Evolutionary conservation across 768 basidiomycete genomes (phyloP), one percentile per base, ranked within the genome.

Genomic region (Mycena galopus): DNA sequence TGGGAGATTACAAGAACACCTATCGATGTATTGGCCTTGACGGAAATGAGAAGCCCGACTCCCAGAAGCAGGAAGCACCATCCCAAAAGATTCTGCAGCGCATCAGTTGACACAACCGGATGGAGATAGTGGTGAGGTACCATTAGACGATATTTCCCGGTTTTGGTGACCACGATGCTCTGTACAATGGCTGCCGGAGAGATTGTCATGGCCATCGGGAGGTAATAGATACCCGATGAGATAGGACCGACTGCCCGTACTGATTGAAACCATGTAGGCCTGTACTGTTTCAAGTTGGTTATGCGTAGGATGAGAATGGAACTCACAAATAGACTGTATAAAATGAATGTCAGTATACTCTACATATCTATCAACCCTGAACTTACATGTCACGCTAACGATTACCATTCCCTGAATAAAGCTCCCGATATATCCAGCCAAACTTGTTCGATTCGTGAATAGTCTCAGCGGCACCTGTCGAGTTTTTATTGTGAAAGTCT

Each of bases 101-200:
- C 37, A 47, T 35, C 16, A 47, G 25, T 23, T 19, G 4, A 4
- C 9, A 23, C 7, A 53, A 21, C 5, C 7, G 7, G 42, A 35
- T 14, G 2, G n/a, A 30, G n/a, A 25, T 5, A 1, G 11, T 0
- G 21, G 19, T 14, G 25, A 29, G 73, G 81, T 32, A 74, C 77
- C 56, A 84, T 78, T 37, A 66, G 74, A 25, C 77, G 73, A 63
- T 79, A 81, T 27, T 58, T 67, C 11, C 79, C 80, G 2, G 74
- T 73, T 56, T 75, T 79, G 7, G 77, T 55, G 25, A 79, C 67
- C 25, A 81, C 59, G 2, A 82, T 60, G 21, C 86, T 85, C 42
- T 78, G 76, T 9, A 85, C 27, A 37, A 86, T 84, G 1, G 83
- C 84, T 33, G 80, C 70, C 1, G 83, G 82, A 0, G 84, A 82